Conservation (phyloP, 2,329 filamentous ascomycete species). For the Penicillium hesseltinei region DNA sequence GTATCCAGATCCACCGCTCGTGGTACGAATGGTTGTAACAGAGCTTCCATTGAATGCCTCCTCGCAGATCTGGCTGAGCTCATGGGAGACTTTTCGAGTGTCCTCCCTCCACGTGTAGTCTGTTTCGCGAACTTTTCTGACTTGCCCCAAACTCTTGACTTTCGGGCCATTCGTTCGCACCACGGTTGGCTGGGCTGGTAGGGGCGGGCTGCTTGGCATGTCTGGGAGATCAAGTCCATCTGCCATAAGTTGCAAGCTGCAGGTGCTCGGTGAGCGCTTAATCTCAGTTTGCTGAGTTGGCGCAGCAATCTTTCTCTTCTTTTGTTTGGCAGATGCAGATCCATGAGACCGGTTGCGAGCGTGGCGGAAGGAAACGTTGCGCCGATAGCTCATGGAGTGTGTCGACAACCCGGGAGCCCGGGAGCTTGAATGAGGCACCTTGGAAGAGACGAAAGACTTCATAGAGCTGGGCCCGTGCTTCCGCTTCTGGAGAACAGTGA, state of each 20-base stretch:
- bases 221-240: conserved; percentile 22
- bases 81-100: conserved; percentile 76
- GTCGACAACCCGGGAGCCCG: conserved; percentile 38
- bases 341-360: conserved; percentile 43
- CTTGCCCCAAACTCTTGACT: conserved; percentile 35
- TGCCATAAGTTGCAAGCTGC: conserved; percentile 26
- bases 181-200: conserved; percentile 41
- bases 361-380: conserved; percentile 64
- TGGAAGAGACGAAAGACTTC: conserved; percentile 43
- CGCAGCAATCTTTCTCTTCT: conserved; percentile 18
- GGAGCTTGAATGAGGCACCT: conserved; percentile 50
- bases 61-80: conserved; percentile 86
- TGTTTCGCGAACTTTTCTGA: conserved; percentile 41
- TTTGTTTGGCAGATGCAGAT: conserved; percentile 25
- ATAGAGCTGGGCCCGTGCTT: conserved; percentile 35
- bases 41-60: conserved; percentile 80
- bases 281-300: conserved; percentile 25
- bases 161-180: conserved; percentile 35
- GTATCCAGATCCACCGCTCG: conserved; percentile 41
- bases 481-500: conserved; percentile 33
- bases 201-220: conserved; percentile 37
- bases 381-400: conserved; percentile 55
- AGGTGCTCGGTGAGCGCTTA: conserved; percentile 25
- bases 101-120: conserved; percentile 68
- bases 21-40: conserved; percentile 50